A percentile compares a stretch with the other conserved stretches of the same genome.
These are phyloP conservation scores for Saccharum officinarum DNA, from an alignment of 176 grass and related monocot species.

Conservation along the genomic window DNA sequence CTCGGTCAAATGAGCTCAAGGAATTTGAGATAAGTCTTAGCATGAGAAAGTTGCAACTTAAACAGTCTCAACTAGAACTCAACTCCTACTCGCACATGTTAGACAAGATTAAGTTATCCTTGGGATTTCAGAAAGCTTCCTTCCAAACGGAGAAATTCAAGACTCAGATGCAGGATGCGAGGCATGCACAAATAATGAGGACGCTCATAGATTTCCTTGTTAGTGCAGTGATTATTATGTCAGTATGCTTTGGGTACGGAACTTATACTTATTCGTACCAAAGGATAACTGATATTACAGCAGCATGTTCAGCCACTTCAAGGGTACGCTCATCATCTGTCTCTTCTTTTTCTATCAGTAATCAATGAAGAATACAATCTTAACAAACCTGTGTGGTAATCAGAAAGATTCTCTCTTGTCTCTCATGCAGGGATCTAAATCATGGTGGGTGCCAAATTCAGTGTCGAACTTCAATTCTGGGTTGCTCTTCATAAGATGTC, in stretches of 20 bases:
- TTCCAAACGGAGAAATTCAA: conserved; percentile 79
- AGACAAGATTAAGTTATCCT: conserved; percentile 75
- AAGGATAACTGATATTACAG: conserved; percentile 72
- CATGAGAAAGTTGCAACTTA: conserved; percentile 80
- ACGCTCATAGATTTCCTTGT: conserved; percentile 81
- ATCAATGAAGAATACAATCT: background rate
- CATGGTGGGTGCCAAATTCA: conserved; percentile 87
- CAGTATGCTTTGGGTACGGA: conserved; percentile 65
- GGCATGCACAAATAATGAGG: conserved; percentile 61
- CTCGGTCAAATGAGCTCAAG: conserved; percentile 86
- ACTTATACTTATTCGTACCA: conserved; percentile 75
- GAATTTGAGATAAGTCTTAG: conserved; percentile 74
- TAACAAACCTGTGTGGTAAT: conserved; percentile 12
- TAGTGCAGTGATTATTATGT: conserved; percentile 88
- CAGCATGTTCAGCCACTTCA: conserved; percentile 51
- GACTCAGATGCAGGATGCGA: conserved; percentile 73
- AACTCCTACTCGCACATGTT: conserved; percentile 66
- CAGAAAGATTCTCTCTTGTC: background rate
- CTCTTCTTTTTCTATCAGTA: background rate
- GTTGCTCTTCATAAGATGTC: conserved; percentile 67
- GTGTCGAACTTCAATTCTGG: conserved; percentile 73
- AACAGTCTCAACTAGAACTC: conserved; percentile 72
- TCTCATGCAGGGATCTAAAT: conserved; percentile 63
- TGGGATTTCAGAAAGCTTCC: conserved; percentile 86
- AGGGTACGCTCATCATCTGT: conserved; percentile 48